Base-by-base conservation (phyloP, 345 rosid genomes). In the Eucalyptus urophylla region DNA sequence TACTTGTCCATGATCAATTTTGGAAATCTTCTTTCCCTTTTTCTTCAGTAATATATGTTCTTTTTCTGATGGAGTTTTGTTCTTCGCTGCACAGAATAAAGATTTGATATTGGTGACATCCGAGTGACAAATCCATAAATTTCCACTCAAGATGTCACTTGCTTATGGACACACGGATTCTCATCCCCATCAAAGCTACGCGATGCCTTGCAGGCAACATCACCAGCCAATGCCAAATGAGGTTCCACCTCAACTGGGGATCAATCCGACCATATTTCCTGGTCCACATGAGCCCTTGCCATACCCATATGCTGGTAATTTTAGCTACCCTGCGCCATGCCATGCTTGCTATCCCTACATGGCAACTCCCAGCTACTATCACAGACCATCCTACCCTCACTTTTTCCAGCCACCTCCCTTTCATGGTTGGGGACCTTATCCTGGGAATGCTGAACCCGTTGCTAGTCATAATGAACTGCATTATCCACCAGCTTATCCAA, bases 311-410 rank as follows among this genome's bases (percentile, higher is more conserved):
- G 89, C 88, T 19, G 86, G 85, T 91, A 87, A 67, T 88, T 87
- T 58, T 50, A 91, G 88, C 31, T 91, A 88, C 88, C 51, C 92
- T 25, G 72, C 67, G 8, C 94, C 92, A 8, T 90, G 90, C 88
- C 87, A 93, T 69, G 92, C 93, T 60, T 92, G 92, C 89, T 93
- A 90, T 81, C 86, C 76, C 67, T 93, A 93, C 49, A 90, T 91
- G 12, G 88, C 89, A 83, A 89, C 91, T 81, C 94, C 93, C 44
- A 91, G 87, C 62, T 67, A 91, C 43, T 93, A 87, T 85, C 90
- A 87, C 62, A 31, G 90, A 54, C 92, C 95, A 86, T 89, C 90
- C 81, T 89, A 88, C 85, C 90, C 93, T 12, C 90, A 65, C 58
- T 53, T 87, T 67, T 80, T 90, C n/a, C 91, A 92, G 44, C 87